Evolutionary conservation across 2,329 filamentous ascomycete genomes (phyloP).

Genomic region (Fusarium cyanostomum): DNA sequence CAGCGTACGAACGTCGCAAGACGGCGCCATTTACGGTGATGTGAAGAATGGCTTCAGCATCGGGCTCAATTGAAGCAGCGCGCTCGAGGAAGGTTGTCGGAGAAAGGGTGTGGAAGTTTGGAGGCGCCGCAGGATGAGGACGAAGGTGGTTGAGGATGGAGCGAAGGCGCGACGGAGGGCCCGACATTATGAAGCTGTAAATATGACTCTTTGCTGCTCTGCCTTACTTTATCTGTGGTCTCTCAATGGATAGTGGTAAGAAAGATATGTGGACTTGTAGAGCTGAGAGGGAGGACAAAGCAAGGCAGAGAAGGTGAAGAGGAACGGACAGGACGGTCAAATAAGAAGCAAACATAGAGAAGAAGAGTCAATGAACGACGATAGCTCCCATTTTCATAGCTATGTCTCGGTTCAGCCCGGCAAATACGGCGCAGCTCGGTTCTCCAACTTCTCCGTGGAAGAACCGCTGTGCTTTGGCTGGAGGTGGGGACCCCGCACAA

Average conservation of each 20-base stretch:
- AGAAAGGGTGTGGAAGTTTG: constrained; percentile 80
- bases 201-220: not conserved
- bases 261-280: not conserved
- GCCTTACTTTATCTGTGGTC: constrained; percentile 8
- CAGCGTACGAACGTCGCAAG: constrained; percentile 79
- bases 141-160: constrained; percentile 64
- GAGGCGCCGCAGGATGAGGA: constrained; percentile 53
- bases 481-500: constrained; percentile 36
- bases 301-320: not conserved
- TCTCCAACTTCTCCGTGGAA: constrained; percentile 33
- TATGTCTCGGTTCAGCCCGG: constrained; percentile 43
- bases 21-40: constrained; percentile 79
- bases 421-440: constrained; percentile 42
- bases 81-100: constrained; percentile 89
- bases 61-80: constrained; percentile 86
- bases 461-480: constrained; percentile 1
- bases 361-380: not conserved
- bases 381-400: constrained; percentile 37
- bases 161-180: constrained; percentile 67
- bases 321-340: not conserved
- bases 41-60: constrained; percentile 87
- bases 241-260: not conserved
- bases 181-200: constrained; percentile 64
- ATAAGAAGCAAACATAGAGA: not conserved
- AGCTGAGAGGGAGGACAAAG: not conserved